Evolutionary conservation across 345 rosid genomes (phyloP).

Genomic region (Rhizophora mangle): DNA sequence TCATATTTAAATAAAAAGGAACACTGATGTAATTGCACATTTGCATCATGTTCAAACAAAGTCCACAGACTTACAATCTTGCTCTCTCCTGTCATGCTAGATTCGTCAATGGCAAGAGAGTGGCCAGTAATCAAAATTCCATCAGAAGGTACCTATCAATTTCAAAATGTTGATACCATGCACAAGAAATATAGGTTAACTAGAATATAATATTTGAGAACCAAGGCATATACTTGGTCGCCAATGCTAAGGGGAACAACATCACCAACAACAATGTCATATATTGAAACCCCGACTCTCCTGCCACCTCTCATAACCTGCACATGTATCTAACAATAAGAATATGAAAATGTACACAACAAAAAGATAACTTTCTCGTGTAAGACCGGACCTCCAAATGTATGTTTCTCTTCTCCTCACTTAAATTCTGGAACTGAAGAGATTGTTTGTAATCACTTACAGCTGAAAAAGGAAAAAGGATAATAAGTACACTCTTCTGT

Average conservation of each 20-base stretch:
- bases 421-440: constrained; percentile 93
- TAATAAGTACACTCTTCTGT: background rate
- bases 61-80: constrained; percentile 55
- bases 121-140: constrained; percentile 87
- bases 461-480: constrained; percentile 47
- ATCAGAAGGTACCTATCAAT: constrained; percentile 87
- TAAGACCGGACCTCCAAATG: constrained; percentile 66
- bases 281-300: constrained; percentile 77
- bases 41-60: constrained; percentile 1
- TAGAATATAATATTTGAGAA: background rate
- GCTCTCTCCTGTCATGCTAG: constrained; percentile 99
- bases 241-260: constrained; percentile 90
- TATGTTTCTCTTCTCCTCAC: constrained; percentile 93
- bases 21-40: background rate
- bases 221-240: constrained; percentile 59
- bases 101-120: constrained; percentile 92
- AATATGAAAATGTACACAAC: background rate
- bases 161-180: background rate
- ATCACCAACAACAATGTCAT: constrained; percentile 92
- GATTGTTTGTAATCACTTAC: constrained; percentile 94
- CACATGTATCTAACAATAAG: background rate
- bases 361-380: background rate
- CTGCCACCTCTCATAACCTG: constrained; percentile 95
- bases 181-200: background rate
- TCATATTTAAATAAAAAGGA: constrained; percentile 22